Base-by-base conservation (phyloP, 306 rosid species). In the Pachyrhizus erosus region DNA sequence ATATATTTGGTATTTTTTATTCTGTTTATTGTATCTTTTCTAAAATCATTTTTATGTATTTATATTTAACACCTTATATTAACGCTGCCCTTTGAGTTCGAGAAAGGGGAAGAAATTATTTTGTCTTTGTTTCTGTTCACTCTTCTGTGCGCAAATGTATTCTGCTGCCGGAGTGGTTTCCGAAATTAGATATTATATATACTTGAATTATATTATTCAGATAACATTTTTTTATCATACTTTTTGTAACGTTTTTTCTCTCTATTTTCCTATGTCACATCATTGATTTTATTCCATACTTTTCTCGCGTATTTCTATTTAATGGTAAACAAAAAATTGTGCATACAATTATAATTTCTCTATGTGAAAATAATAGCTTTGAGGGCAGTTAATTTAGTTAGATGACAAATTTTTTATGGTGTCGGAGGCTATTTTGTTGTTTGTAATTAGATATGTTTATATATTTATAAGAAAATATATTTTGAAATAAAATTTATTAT, bases 1-100 rank as follows among this genome's bases (percentile, higher is more conserved):
- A 74, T 12, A 62, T 40, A 57, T 76, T 84, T 84, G 40, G 45
- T 52, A 13, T 74, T 49, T 34, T 62, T 62, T 62, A 20, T 33
- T 57, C 14, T 43, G 20, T 18, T 64, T 31, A 4, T 24, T 69
- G 13, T 20, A 5, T 75, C 7, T 43, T 65, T 76, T 79, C 72
- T 20, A 10, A 64, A 15, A 21, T 11, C 3, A 37, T 37, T 67
- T 14, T n/a, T 61, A 33, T 43, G 64, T 62, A 46, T 77, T 33
- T 29, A 58, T 29, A 18, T 46, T 67, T 45, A 40, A 70, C 81
- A 71, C 33, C 11, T 43, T 14, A 60, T 39, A 69, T 65, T 58
- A 26, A 62, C 73, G 81, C 68, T 18, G 64, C 49, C 39, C 29
- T 72, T 82, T 39, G 45, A 60, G 76, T 77, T 49, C 65, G 79